These are phyloP conservation scores for Cymodocea nodosa DNA, from an alignment of 116 monocot species.

Conservation along the genomic window DNA sequence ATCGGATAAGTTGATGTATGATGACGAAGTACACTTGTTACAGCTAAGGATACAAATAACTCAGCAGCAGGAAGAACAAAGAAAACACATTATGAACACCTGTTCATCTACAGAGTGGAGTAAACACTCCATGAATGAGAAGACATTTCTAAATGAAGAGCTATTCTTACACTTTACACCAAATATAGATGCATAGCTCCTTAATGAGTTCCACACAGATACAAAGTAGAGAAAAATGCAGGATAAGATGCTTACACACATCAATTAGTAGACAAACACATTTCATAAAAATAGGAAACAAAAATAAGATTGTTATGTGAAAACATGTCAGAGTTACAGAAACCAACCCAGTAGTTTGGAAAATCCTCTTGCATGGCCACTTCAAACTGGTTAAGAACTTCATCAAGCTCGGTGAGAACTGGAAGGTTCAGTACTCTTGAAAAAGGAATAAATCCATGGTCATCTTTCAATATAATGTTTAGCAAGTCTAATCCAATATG, in stretches of 20 bases:
- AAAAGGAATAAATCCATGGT: constrained; percentile 28
- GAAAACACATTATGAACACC: too few species aligned
- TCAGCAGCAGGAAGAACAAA: too few species aligned
- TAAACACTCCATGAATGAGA: constrained; percentile 35
- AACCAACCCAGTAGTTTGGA: constrained; percentile 50
- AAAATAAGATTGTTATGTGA: background rate
- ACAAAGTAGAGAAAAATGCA: too few species aligned
- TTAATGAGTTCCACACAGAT: too few species aligned
- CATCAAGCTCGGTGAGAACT: constrained; percentile 29
- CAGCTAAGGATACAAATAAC: too few species aligned
- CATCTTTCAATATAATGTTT: constrained; percentile 34
- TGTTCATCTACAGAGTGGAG: constrained; percentile 29
- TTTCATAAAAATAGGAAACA: background rate
- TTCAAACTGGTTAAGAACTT: constrained; percentile 62
- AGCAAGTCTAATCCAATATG: constrained; percentile 58
- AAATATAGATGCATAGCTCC: too few species aligned
- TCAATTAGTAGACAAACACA: too few species aligned
- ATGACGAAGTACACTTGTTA: too few species aligned
- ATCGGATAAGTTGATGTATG: too few species aligned
- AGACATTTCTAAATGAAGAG: too few species aligned
- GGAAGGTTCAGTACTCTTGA: constrained; percentile 40
- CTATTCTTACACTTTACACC: too few species aligned
- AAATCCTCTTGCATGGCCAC: constrained; percentile 53
- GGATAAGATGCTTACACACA: too few species aligned
- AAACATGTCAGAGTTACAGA: background rate